Evolutionary conservation across 2,329 filamentous ascomycete genomes (phyloP).

Genomic region (Penicillium sp.): DNA sequence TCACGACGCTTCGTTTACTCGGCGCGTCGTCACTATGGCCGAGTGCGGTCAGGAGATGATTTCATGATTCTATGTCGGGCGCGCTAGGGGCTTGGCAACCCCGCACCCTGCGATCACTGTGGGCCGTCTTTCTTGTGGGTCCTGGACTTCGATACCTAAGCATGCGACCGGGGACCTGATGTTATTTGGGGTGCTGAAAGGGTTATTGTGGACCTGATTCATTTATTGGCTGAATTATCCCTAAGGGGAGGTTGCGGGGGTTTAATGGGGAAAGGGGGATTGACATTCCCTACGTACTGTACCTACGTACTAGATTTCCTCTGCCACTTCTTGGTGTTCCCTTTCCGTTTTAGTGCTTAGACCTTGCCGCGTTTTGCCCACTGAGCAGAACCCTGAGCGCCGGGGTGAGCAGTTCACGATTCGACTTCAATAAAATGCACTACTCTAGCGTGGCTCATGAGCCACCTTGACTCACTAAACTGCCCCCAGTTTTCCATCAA

Average conservation of each 20-base stretch:
- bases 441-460: too few relatives aligned
- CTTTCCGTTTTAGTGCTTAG: not conserved
- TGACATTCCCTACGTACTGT: too few relatives aligned
- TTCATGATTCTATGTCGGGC: constrained; percentile 12
- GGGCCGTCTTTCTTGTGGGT: not conserved
- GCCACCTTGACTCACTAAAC: too few relatives aligned
- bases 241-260: not conserved
- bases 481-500: too few relatives aligned
- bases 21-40: constrained; percentile 11
- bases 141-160: not conserved
- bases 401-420: not conserved
- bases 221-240: not conserved
- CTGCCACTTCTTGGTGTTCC: not conserved
- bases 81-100: constrained; percentile 17
- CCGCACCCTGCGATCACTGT: constrained; percentile 15
- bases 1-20: constrained; percentile 12
- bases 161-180: not conserved
- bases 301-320: not conserved
- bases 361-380: not conserved
- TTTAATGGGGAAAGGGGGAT: not conserved
- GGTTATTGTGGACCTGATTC: not conserved
- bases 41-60: constrained; percentile 7
- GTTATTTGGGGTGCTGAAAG: not conserved
- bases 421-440: too few relatives aligned
- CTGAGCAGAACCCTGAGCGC: not conserved